A percentile compares a stretch with the other conserved stretches of the same genome.
Conservation (phyloP, 1,139 yeast genomes). For the Yamadazyma jaroonii region DNA sequence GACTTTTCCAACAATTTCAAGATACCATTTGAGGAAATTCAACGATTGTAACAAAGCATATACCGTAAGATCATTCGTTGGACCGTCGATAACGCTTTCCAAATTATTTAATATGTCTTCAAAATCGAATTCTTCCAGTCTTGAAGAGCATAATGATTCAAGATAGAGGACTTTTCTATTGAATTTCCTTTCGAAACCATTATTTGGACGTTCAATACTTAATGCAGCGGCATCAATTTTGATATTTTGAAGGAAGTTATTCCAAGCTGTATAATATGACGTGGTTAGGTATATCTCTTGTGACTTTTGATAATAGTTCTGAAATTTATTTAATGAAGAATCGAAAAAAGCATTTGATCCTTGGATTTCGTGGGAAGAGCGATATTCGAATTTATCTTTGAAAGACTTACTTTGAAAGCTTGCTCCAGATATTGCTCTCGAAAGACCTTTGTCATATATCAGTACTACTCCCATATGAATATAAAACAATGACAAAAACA, state of each 20-base stretch:
- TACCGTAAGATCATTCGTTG: slow-evolving; percentile 1
- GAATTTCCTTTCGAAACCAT: background rate
- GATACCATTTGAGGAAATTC: slow-evolving; percentile 6
- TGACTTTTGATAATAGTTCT: slow-evolving; percentile 1
- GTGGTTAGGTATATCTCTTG: slow-evolving; percentile 3
- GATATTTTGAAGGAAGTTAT: slow-evolving; percentile 2
- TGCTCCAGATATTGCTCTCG: slow-evolving; percentile 1
- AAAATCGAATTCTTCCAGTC: background rate
- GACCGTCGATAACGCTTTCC: background rate
- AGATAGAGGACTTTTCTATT: slow-evolving; percentile 2
- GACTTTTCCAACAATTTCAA: background rate
- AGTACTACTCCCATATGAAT: slow-evolving; percentile 2
- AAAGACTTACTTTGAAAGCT: background rate
- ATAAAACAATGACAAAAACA: slow-evolving; percentile 4
- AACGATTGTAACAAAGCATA: slow-evolving; percentile 4
- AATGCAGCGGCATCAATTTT: background rate
- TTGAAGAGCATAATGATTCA: background rate
- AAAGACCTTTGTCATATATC: slow-evolving; percentile 1
- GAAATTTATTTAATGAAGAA: background rate
- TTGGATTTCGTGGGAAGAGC: background rate
- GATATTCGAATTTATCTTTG: background rate
- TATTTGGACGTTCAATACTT: background rate
- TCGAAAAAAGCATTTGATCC: background rate
- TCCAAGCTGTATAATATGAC: slow-evolving; percentile 4
- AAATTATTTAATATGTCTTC: background rate